Percentiles rank a stretch among this genome's conserved stretches.
Evolutionary conservation across 192 early-diverging fungal species (phyloP).

Genomic region (Backusella tuberculispora): DNA sequence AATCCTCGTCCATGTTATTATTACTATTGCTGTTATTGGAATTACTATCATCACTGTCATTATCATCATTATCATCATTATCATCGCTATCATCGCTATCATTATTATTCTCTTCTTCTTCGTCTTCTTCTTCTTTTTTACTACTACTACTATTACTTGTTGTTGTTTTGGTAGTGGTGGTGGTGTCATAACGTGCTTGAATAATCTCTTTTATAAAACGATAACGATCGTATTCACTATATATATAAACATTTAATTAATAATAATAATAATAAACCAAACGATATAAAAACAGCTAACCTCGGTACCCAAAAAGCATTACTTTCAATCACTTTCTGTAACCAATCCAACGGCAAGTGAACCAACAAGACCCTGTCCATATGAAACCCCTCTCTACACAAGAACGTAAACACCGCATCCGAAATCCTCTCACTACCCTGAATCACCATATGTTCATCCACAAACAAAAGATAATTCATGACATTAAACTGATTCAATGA

Average conservation of each 20-base stretch:
- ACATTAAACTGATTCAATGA: conserved; percentile 40
- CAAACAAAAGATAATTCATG: conserved; percentile 49
- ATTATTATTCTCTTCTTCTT: too few species aligned
- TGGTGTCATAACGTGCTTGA: conserved; percentile 1
- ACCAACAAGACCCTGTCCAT: conserved; percentile 44
- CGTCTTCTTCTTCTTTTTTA: too few species aligned
- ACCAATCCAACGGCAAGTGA: conserved; percentile 45
- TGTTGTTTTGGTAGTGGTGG: neutral
- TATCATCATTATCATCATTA: too few species aligned
- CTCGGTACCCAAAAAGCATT: conserved; percentile 64
- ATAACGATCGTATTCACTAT: conserved; percentile 59
- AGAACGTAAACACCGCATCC: conserved; percentile 52
- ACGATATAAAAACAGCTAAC: neutral
- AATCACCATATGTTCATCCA: conserved; percentile 37
- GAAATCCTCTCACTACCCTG: conserved; percentile 50
- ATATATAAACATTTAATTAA: neutral
- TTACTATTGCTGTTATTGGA: conserved; percentile 1
- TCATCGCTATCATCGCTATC: too few species aligned
- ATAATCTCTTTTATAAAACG: conserved; percentile 39
- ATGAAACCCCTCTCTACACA: conserved; percentile 57
- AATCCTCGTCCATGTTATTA: neutral
- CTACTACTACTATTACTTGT: too few species aligned
- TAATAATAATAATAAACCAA: neutral
- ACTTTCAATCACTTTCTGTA: conserved; percentile 48
- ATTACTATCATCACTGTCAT: neutral